A percentile compares a stretch with the other conserved stretches of the same genome.
Evolutionary conservation across 148 eudicot species (phyloP).

Genomic region (Camellia lanceoleosa): DNA sequence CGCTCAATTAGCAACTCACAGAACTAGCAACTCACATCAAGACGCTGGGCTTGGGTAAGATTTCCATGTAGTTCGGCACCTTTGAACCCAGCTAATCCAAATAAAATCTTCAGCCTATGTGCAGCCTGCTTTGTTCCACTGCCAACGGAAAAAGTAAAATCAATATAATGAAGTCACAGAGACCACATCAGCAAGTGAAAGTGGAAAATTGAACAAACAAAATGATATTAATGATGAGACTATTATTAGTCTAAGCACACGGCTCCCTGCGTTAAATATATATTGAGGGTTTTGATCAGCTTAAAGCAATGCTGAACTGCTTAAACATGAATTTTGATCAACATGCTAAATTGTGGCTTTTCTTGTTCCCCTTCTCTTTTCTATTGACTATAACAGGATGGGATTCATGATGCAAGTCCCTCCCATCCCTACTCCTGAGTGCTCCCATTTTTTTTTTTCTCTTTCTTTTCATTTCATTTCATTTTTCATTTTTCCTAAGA

Average conservation of each 20-base stretch:
- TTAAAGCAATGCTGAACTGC: not conserved
- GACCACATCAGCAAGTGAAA: not conserved
- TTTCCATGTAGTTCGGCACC: constrained; percentile 91
- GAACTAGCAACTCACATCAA: constrained; percentile 44
- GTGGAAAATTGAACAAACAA: not conserved
- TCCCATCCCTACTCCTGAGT: not conserved
- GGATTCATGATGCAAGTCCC: not conserved
- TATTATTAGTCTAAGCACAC: not conserved
- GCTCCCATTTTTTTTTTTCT: not conserved
- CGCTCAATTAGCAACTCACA: not conserved
- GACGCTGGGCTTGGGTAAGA: constrained; percentile 89
- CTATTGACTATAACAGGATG: not conserved
- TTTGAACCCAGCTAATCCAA: constrained; percentile 84
- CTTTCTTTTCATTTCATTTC: not conserved
- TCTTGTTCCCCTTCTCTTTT: not conserved
- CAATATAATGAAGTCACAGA: not conserved
- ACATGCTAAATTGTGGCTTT: not conserved
- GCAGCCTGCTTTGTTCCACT: constrained; percentile 92
- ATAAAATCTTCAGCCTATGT: constrained; percentile 86
- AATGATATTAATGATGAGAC: not conserved
- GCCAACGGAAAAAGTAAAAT: constrained; percentile 22
- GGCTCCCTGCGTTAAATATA: not conserved
- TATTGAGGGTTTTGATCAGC: not conserved
- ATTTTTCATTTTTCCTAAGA: not conserved
- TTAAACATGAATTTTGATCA: not conserved